These are phyloP conservation scores for Amoeboaphelidium protococcarum DNA, from an alignment of 371 early-diverging fungal genomes.

Conservation along the genomic window DNA sequence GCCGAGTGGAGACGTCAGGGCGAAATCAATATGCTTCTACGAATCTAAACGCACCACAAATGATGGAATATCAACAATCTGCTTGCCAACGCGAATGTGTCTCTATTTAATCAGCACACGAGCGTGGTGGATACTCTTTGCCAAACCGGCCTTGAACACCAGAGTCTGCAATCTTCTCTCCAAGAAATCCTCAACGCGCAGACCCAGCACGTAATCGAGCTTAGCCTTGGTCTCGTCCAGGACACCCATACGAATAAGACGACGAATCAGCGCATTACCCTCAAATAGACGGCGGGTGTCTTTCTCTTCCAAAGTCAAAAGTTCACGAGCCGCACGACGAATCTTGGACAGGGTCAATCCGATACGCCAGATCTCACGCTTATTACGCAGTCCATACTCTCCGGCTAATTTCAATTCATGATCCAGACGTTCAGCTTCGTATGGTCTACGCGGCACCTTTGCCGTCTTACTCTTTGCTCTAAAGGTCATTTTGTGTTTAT, in stretches of 20 bases:
- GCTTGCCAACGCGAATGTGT: slow-evolving; percentile 96
- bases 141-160: slow-evolving; percentile 95
- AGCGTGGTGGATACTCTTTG: slow-evolving; percentile 98
- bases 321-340: slow-evolving; percentile 98
- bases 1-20: slow-evolving; percentile 67
- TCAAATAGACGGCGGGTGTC: slow-evolving; percentile 95
- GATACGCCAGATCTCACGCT: slow-evolving; percentile 98
- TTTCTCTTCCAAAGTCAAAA: slow-evolving; percentile 90
- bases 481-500: too few relatives aligned
- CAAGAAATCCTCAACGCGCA: slow-evolving; percentile 95
- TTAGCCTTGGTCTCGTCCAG: slow-evolving; percentile 87
- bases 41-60: slow-evolving; percentile 80
- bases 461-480: too few relatives aligned
- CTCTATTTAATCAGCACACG: slow-evolving; percentile 95
- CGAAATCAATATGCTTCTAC: slow-evolving; percentile 97
- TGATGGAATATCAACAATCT: slow-evolving; percentile 85
- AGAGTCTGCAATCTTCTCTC: slow-evolving; percentile 98
- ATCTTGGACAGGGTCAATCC: slow-evolving; percentile 92
- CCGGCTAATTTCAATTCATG: slow-evolving; percentile 96
- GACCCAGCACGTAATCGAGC: slow-evolving; percentile 96
- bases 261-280: slow-evolving; percentile 95
- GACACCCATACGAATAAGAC: slow-evolving; percentile 93
- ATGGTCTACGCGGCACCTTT: slow-evolving; percentile 97
- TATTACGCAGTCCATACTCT: slow-evolving; percentile 97
- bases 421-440: slow-evolving; percentile 94